Conservation (phyloP, 345 rosid genomes). For the Arabis hirsuta region DNA sequence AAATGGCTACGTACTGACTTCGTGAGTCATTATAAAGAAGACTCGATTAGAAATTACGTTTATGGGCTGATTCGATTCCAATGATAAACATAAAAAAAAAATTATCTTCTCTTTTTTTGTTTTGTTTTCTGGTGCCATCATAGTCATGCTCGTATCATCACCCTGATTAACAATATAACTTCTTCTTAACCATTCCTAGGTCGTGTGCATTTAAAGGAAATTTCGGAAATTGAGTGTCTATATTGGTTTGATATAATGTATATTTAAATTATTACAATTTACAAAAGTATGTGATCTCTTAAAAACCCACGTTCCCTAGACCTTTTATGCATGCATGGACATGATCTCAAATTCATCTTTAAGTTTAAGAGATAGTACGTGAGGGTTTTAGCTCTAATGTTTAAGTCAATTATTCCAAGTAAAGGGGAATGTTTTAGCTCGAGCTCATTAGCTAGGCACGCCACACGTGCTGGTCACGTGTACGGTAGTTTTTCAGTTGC, state of each 20-base stretch:
- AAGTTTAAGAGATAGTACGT: not conserved
- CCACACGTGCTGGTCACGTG: not conserved
- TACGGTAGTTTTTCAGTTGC: not conserved
- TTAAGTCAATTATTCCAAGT: not conserved
- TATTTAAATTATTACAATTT: not conserved
- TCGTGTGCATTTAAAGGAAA: slow-evolving; percentile 12
- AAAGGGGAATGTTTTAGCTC: not conserved
- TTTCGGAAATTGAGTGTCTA: not conserved
- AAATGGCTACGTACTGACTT: slow-evolving; percentile 36
- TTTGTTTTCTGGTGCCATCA: slow-evolving; percentile 15
- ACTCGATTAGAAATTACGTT: slow-evolving; percentile 9
- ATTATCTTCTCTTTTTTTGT: not conserved
- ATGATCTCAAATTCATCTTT: slow-evolving; percentile 10
- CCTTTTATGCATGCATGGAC: slow-evolving; percentile 1
- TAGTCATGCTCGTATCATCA: slow-evolving; percentile 30
- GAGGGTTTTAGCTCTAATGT: not conserved
- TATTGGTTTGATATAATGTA: not conserved
- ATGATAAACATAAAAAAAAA: slow-evolving; percentile 1
- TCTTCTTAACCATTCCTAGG: not conserved
- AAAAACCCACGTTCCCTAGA: slow-evolving; percentile 14
- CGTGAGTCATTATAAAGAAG: slow-evolving; percentile 38
- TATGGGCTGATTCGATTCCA: slow-evolving; percentile 43
- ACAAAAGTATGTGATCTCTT: not conserved
- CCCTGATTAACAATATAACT: slow-evolving; percentile 13
- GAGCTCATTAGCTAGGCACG: not conserved